Percentiles rank a stretch among this genome's conserved stretches.
Evolutionary conservation across 2,329 filamentous ascomycete species (phyloP).

Genomic region (Botrytis pseudocinerea): DNA sequence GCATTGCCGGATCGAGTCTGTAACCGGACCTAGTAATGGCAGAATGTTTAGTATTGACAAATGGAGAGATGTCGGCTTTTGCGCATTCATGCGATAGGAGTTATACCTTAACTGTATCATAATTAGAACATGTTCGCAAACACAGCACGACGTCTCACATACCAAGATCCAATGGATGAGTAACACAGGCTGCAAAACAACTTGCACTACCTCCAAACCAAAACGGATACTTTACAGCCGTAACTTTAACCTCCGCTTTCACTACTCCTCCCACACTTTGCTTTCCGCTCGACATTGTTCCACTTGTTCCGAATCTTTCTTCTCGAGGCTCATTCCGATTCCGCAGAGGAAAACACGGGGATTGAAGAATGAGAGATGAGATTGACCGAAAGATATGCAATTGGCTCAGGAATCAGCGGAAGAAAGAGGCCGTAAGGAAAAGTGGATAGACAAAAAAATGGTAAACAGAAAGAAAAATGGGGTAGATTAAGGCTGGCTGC

Average conservation of each 20-base stretch:
- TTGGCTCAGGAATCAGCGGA: conserved; percentile 9
- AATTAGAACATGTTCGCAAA: conserved; percentile 18
- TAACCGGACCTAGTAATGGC: conserved; percentile 68
- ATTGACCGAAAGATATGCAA: conserved; percentile 1
- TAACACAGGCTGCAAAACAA: conserved; percentile 86
- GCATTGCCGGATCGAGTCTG: conserved; percentile 79
- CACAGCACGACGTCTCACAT: conserved; percentile 42
- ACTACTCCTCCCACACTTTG: conserved; percentile 20
- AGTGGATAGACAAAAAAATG: conserved; percentile 21
- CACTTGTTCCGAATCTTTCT: conserved; percentile 33
- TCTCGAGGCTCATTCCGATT: conserved; percentile 26
- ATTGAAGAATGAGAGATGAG: background rate
- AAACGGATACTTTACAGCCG: conserved; percentile 64
- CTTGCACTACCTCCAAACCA: conserved; percentile 98
- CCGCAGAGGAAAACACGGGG: background rate
- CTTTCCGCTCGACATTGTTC: conserved; percentile 27
- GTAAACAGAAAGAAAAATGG: conserved; percentile 21
- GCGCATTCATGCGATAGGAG: conserved; percentile 13
- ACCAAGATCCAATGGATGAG: conserved; percentile 92
- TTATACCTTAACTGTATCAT: conserved; percentile 36
- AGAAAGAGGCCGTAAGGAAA: background rate
- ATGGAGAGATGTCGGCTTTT: background rate
- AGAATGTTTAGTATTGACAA: conserved; percentile 16
- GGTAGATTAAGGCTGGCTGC: conserved; percentile 17
- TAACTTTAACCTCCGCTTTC: conserved; percentile 33